Evolutionary conservation across 2,329 filamentous ascomycete genomes (phyloP).

Genomic region (Talaromyces albobiverticillius): DNA sequence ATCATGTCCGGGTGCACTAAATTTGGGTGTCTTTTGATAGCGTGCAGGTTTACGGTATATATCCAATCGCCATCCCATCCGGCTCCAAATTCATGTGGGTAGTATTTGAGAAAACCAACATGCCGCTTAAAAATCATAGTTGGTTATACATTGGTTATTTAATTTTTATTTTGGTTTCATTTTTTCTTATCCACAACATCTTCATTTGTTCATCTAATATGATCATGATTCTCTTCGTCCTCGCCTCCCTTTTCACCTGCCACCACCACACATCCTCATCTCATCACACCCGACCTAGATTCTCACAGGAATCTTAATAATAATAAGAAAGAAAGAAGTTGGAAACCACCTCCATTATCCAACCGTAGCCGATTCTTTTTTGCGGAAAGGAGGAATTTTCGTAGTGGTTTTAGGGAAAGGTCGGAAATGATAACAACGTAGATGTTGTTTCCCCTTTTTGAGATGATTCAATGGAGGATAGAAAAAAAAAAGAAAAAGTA

Average conservation of each 20-base stretch:
- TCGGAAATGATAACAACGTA: background rate
- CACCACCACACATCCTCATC: too few species aligned
- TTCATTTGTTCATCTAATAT: conserved; percentile 10
- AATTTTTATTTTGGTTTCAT: background rate
- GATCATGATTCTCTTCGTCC: background rate
- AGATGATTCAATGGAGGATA: conserved; percentile 14
- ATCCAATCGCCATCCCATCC: too few species aligned
- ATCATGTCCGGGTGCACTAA: too few species aligned
- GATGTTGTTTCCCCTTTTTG: too few species aligned
- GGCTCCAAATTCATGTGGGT: too few species aligned
- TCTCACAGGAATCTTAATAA: too few species aligned
- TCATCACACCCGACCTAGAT: too few species aligned
- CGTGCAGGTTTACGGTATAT: too few species aligned
- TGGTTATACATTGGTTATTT: background rate
- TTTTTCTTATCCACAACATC: conserved; percentile 1
- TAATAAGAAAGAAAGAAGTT: background rate
- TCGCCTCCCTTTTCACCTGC: conserved; percentile 1
- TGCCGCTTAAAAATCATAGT: background rate
- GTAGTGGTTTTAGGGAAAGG: conserved; percentile 10
- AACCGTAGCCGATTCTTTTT: background rate
- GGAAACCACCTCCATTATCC: background rate
- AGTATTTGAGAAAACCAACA: too few species aligned
- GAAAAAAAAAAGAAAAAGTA: background rate
- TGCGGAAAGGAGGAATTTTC: background rate
- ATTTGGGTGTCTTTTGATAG: too few species aligned